A percentile compares a stretch with the other conserved stretches of the same genome.
These are phyloP conservation scores for Miscanthus lutarioriparius DNA, from an alignment of 176 grass and related monocot genomes.

Conservation along the genomic window DNA sequence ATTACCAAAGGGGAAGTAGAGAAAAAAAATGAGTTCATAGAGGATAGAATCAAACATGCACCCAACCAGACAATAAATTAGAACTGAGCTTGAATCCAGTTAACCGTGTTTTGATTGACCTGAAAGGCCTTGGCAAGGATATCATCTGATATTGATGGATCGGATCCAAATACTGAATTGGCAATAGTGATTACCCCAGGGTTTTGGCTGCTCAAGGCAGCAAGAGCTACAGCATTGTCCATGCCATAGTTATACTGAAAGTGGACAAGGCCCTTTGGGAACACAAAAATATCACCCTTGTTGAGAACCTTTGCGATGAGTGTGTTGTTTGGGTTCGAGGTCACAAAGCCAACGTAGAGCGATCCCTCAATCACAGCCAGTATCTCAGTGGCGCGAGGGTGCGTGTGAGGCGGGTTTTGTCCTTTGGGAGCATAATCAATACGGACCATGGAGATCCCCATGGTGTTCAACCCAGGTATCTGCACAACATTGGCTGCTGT, in stretches of 20 bases:
- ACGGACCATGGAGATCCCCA: neutral
- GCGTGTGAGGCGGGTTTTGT: neutral
- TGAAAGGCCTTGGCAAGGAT: neutral
- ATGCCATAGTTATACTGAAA: neutral
- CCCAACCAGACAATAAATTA: neutral
- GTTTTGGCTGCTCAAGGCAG: neutral
- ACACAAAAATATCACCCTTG: conserved; percentile 6
- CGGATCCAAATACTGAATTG: neutral
- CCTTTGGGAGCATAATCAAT: neutral
- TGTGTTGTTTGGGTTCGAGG: neutral
- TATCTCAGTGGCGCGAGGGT: neutral
- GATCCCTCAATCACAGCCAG: neutral
- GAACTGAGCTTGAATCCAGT: neutral
- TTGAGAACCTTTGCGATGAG: neutral
- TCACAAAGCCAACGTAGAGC: neutral
- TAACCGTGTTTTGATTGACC: neutral
- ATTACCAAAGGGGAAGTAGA: neutral
- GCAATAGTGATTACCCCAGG: neutral
- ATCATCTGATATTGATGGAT: neutral
- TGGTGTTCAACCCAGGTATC: neutral
- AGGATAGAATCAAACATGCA: neutral
- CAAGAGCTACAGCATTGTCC: neutral
- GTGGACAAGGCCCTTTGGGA: neutral
- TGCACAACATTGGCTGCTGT: neutral
- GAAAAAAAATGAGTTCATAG: neutral